A percentile compares a stretch with the other conserved stretches of the same genome.
These are phyloP conservation scores for Diaporthe vaccinii DNA, from an alignment of 2,329 filamentous ascomycete genomes.

Conservation along the genomic window DNA sequence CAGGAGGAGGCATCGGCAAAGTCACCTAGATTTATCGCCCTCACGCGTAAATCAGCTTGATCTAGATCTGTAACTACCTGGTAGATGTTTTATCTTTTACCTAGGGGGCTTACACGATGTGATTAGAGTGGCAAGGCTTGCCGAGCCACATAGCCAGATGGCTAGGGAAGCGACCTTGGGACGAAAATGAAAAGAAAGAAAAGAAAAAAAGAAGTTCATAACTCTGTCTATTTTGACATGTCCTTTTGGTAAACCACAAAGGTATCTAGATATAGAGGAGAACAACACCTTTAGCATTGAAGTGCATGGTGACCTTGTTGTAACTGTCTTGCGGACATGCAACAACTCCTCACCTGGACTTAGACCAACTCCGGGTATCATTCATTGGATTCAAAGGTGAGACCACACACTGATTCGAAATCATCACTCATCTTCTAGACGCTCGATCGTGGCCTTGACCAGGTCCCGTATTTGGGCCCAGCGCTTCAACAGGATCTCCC, in stretches of 20 bases:
- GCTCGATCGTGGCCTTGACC: conserved; percentile 53
- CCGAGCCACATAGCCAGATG: neutral
- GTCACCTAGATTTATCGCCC: too few species aligned
- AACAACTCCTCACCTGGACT: neutral
- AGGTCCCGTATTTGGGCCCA: conserved; percentile 60
- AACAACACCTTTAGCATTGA: neutral
- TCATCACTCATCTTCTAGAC: conserved; percentile 42
- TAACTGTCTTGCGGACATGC: neutral
- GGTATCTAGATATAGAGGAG: neutral
- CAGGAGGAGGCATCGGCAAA: neutral
- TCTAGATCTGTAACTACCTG: neutral
- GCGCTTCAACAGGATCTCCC: conserved; percentile 52
- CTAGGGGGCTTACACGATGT: neutral
- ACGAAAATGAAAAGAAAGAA: neutral
- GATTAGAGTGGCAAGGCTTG: too few species aligned
- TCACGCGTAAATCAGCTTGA: neutral
- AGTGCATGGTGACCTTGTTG: neutral
- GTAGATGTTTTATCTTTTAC: accelerated
- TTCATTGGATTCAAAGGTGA: neutral
- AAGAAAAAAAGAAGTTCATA: neutral
- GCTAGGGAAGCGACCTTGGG: neutral
- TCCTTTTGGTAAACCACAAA: neutral
- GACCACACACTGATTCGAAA: neutral
- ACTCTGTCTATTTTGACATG: too few species aligned
- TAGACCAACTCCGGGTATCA: conserved; percentile 10